phyloP scores from a whole-genome alignment of 257 asterid species.

The Petunia axillaris region DNA sequence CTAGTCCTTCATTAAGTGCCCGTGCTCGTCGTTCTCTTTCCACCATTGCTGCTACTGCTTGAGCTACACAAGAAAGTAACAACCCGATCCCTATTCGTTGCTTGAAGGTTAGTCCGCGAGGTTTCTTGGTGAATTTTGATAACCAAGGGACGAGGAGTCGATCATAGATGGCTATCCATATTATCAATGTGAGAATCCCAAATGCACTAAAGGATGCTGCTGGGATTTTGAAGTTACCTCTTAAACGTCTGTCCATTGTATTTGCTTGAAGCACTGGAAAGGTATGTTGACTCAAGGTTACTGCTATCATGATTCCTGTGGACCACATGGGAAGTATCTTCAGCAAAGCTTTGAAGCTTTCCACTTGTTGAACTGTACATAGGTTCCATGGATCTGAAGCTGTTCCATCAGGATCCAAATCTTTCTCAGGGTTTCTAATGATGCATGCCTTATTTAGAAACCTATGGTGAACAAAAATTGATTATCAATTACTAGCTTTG shows the following conservation, averaged over 20 bases:
- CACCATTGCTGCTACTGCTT: constrained; percentile 50
- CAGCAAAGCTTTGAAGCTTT: constrained; percentile 62
- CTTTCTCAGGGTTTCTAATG: constrained; percentile 43
- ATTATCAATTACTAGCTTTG: not conserved
- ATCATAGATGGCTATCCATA: constrained; percentile 65
- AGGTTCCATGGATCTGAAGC: constrained; percentile 52
- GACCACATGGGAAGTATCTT: constrained; percentile 76
- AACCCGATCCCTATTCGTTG: constrained; percentile 66
- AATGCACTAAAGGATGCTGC: constrained; percentile 53
- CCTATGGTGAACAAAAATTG: too few species aligned
- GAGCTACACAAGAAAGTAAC: constrained; percentile 54
- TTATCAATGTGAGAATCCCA: constrained; percentile 44
- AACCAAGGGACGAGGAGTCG: constrained; percentile 53
- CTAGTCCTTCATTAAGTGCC: constrained; percentile 53
- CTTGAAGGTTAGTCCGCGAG: constrained; percentile 51
- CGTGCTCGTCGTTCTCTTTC: constrained; percentile 54
- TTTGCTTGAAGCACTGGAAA: constrained; percentile 68
- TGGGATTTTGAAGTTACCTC: constrained; percentile 57
- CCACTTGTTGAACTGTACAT: constrained; percentile 68
- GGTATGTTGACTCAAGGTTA: constrained; percentile 56
- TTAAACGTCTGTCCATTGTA: constrained; percentile 52
- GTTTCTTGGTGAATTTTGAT: constrained; percentile 48
- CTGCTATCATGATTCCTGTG: constrained; percentile 58
- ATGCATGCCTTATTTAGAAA: constrained; percentile 63
- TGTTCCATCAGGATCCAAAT: constrained; percentile 49